Conservation (phyloP, 2,329 filamentous ascomycete genomes). For the Domatiomyces catenatus region DNA sequence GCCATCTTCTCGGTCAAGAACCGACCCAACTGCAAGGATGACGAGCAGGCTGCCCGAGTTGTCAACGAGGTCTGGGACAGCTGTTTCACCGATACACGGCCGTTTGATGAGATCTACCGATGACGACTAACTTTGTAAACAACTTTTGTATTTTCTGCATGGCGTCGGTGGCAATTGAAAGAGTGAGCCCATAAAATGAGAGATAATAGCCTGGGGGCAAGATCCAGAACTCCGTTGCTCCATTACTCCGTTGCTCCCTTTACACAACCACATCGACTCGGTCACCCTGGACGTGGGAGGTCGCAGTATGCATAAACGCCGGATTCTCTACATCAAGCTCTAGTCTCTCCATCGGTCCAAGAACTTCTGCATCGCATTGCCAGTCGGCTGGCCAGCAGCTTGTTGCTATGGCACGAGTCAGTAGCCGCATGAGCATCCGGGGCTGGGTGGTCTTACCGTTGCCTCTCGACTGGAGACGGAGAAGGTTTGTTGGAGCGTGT, state of each 20-base stretch:
- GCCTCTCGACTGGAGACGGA: slow-evolving; percentile 40
- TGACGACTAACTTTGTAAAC: slow-evolving; percentile 17
- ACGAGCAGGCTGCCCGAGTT: slow-evolving; percentile 69
- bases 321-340: slow-evolving; percentile 3
- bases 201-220: neutral
- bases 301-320: slow-evolving; percentile 1
- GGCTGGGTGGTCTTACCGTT: slow-evolving; percentile 32
- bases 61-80: slow-evolving; percentile 99
- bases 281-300: slow-evolving; percentile 1
- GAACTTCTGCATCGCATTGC: slow-evolving; percentile 42
- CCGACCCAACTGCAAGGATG: slow-evolving; percentile 66
- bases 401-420: slow-evolving; percentile 27
- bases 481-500: slow-evolving; percentile 37
- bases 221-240: neutral
- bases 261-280: neutral
- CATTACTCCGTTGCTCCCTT: slow-evolving; percentile 8
- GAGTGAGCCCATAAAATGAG: neutral
- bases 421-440: neutral
- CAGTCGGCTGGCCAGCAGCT: slow-evolving; percentile 34
- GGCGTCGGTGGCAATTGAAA: slow-evolving; percentile 10
- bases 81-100: slow-evolving; percentile 83
- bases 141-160: slow-evolving; percentile 5
- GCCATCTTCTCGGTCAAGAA: slow-evolving; percentile 67
- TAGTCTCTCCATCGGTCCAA: slow-evolving; percentile 46
- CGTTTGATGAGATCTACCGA: slow-evolving; percentile 93